Evolutionary conservation across 441 rosid genomes (phyloP).

Genomic region (Manihot esculenta): DNA sequence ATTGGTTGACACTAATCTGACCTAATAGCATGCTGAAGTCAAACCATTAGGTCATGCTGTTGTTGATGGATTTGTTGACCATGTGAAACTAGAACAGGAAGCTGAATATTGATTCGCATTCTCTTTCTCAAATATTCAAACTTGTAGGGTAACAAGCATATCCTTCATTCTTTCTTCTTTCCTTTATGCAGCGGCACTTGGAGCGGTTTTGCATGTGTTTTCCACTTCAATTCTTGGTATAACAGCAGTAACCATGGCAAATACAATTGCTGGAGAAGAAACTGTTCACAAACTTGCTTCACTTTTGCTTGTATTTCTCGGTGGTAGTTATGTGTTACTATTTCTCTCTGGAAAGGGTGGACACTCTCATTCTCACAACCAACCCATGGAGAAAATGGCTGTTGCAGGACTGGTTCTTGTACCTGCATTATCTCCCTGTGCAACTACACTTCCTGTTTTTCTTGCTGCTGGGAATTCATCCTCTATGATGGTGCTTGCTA

Average conservation of each 20-base stretch:
- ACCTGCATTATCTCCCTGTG: constrained; percentile 97
- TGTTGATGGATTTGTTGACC: neutral
- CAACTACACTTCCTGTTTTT: constrained; percentile 95
- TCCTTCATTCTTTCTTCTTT: neutral
- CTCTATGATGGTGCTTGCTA: constrained; percentile 94
- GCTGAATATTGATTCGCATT: neutral
- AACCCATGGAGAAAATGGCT: constrained; percentile 99
- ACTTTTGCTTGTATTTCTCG: constrained; percentile 82
- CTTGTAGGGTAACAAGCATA: neutral
- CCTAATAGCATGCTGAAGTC: no score
- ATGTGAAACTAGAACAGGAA: neutral
- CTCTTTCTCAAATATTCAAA: neutral
- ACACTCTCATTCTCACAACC: constrained; percentile 88
- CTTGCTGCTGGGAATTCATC: constrained; percentile 94
- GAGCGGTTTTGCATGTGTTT: constrained; percentile 90
- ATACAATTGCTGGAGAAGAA: constrained; percentile 98
- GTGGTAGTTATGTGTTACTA: constrained; percentile 80
- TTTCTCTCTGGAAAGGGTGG: constrained; percentile 90
- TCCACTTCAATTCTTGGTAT: constrained; percentile 95
- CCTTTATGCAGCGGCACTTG: constrained; percentile 74
- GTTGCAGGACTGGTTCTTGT: constrained; percentile 95
- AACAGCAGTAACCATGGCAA: constrained; percentile 92
- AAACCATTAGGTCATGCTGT: neutral
- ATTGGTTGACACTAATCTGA: neutral
- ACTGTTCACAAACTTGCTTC: constrained; percentile 98